Conservation (phyloP, 2,329 filamentous ascomycete species). For the Ascochyta pisi region DNA sequence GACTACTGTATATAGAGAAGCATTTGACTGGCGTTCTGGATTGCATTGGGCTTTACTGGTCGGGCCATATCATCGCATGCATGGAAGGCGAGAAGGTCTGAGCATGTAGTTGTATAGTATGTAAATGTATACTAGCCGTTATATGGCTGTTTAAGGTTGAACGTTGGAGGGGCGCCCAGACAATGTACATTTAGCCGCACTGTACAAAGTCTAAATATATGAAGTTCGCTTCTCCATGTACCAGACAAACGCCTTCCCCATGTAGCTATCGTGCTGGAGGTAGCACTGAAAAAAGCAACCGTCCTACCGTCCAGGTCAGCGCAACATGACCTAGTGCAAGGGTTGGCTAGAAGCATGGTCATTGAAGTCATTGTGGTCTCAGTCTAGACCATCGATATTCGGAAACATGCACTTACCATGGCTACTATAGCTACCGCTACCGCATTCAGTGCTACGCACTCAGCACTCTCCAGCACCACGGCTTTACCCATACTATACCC, state of each 20-base stretch:
- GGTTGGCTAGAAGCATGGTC: too few species aligned
- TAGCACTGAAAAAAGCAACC: background rate
- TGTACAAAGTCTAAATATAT: conserved; percentile 9
- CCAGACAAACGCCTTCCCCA: background rate
- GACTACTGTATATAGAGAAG: background rate
- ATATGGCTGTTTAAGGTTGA: background rate
- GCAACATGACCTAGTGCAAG: too few species aligned
- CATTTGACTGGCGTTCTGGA: conserved; percentile 20
- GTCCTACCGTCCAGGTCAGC: background rate
- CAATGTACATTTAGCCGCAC: conserved; percentile 11
- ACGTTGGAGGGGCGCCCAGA: background rate
- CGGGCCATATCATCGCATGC: background rate
- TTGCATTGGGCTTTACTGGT: background rate
- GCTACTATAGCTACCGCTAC: background rate
- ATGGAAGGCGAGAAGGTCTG: background rate
- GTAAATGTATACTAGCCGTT: conserved; percentile 1
- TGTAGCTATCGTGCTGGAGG: background rate
- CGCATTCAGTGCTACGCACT: background rate
- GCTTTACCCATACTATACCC: conserved; percentile 8
- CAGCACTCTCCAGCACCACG: background rate
- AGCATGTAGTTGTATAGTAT: conserved; percentile 1
- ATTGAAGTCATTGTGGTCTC: too few species aligned
- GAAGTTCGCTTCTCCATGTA: conserved; percentile 10
- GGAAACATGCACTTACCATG: background rate
- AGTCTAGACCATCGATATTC: background rate